Evolutionary conservation across 371 early-diverging fungal species (phyloP), one percentile per base, ranked within the genome.

Genomic region (Lichtheimia hyalospora): DNA sequence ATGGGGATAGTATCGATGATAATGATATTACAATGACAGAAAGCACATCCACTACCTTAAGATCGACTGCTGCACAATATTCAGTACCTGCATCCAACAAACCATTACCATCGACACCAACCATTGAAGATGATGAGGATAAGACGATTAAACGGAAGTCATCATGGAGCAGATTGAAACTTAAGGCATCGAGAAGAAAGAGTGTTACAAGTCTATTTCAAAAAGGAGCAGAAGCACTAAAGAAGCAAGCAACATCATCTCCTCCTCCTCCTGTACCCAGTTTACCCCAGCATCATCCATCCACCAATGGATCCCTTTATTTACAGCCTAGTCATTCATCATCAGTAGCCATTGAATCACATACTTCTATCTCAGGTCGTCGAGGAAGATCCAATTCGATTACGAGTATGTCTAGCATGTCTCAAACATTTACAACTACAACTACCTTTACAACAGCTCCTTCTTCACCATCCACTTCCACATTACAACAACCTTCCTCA

Each of bases 321-420:
- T 34, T 34, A 34, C 34, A 34, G 10, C 34, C 34, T 34, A 34
- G 34, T 34, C 34, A 34, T 18, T 46, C 46, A 21, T 46, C 46
- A n/a, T 46, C 46, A 3, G 27, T 55, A 24, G 56, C 56, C 24
- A 44, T 55, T 41, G 56, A 41, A 43, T 55, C 56, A 5, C 18
- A 43, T 40, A 40, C 56, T 12, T 55, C 56, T 24, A 41, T 55
- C 14, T 40, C 56, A 6, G 41, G 56, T 0, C 48, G 39, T 24
- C 54, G 66, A 10, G 52, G 62, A 24, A 65, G 70, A 49, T 69
- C 75, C 13, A 73, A 66, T 34, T 76, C 77, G 0, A 64, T 70
- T 12, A 67, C 68, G 39, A 74, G 73, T 16, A 24, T 74, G 34
- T 62, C 62, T 0, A 56, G 56, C 6, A 39, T 55, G 5, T 20